These are phyloP conservation scores for Imleria badia DNA, from an alignment of 768 basidiomycete genomes.

Conservation along the genomic window DNA sequence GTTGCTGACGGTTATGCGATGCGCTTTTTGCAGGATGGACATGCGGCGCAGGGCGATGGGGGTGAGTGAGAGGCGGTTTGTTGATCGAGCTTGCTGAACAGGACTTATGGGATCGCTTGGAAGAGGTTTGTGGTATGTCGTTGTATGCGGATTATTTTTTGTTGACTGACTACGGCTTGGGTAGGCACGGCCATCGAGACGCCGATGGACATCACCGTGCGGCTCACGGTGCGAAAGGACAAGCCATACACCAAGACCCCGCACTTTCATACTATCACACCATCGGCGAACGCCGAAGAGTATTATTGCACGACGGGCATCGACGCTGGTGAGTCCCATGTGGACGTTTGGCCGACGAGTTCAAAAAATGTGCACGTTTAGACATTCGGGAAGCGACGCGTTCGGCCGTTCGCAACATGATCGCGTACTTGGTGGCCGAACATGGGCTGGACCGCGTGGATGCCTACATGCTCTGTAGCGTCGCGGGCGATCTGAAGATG, in stretches of 20 bases:
- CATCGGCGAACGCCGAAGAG: conserved; percentile 26
- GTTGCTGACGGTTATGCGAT: not conserved
- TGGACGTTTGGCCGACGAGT: not conserved
- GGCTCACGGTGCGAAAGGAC: conserved; percentile 56
- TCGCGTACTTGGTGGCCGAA: conserved; percentile 46
- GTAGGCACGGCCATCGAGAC: conserved; percentile 65
- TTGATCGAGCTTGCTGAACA: not conserved
- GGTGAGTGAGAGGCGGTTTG: conserved; percentile 36
- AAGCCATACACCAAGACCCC: conserved; percentile 58
- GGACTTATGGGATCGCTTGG: not conserved
- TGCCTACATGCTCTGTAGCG: conserved; percentile 63
- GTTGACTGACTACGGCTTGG: not conserved
- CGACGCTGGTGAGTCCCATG: conserved; percentile 36
- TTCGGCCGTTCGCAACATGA: conserved; percentile 58
- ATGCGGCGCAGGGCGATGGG: conserved; percentile 67
- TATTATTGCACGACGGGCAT: conserved; percentile 62
- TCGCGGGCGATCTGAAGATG: conserved; percentile 56
- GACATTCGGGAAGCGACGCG: conserved; percentile 57
- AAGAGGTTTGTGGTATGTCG: conserved; percentile 59
- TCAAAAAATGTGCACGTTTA: not conserved
- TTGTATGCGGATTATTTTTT: not conserved
- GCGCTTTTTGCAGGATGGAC: conserved; percentile 48
- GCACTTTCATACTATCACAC: conserved; percentile 44
- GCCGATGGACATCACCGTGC: conserved; percentile 53
- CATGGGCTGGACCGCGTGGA: conserved; percentile 44